These are phyloP conservation scores for Castanea crenata DNA, from an alignment of 306 rosid species.

Conservation along the genomic window DNA sequence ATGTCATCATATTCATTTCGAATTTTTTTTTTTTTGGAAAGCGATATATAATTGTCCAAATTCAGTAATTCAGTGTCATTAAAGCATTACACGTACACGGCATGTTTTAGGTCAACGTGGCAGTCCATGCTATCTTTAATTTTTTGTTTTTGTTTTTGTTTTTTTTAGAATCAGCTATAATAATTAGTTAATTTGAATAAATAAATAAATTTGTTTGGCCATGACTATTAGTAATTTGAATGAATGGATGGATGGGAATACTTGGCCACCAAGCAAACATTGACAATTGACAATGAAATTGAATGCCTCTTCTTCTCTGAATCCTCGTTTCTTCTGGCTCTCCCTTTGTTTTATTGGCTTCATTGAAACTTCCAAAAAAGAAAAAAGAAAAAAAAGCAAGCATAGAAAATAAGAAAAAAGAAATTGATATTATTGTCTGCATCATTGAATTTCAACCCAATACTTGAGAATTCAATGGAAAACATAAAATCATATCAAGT, in stretches of 20 bases:
- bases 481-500: neutral
- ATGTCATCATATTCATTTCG: too few species aligned
- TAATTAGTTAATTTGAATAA: neutral
- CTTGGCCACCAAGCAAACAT: constrained; percentile 40
- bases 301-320: neutral
- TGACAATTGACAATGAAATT: neutral
- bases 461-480: neutral
- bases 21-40: neutral
- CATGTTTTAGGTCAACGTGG: constrained; percentile 28
- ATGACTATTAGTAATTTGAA: constrained; percentile 3
- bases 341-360: constrained; percentile 1
- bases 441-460: neutral
- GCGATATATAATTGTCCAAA: neutral
- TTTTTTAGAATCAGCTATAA: too few species aligned
- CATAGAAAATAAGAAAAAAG: neutral
- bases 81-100: constrained; percentile 33
- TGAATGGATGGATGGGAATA: constrained; percentile 5
- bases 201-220: neutral
- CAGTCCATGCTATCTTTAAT: constrained; percentile 15
- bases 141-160: too few species aligned
- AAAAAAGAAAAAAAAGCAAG: neutral
- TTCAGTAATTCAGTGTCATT: constrained; percentile 8
- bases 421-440: constrained; percentile 3
- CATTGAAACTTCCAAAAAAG: constrained; percentile 2
- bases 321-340: constrained; percentile 7